Base-by-base conservation (phyloP, 192 early-diverging fungal species). In the Umbelopsis vinacea region DNA sequence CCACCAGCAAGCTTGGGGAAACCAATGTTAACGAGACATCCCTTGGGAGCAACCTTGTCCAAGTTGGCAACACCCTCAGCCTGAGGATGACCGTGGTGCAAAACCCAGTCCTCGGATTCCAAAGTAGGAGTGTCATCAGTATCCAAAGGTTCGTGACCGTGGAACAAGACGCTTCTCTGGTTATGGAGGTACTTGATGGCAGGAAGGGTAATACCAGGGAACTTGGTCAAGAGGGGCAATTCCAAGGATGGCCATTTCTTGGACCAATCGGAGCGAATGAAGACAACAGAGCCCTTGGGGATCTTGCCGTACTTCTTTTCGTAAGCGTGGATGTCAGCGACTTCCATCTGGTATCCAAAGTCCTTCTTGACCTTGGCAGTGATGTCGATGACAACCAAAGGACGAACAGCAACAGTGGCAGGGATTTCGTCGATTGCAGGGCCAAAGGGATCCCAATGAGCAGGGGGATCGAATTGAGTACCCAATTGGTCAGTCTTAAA, bases 241-340 rank as follows among this genome's bases (percentile, higher is more conserved):
- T 85, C 57, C 66, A 85, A 81, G n/a, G 63, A 35, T 10, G 84
- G 84, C 84, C 84, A 85, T 15, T 75, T 35, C 71, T 72, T 70
- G 12, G 81, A 83, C 84, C 84, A 85, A 73, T 85, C 84, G 2
- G 84, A 83, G 66, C 84, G 84, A 71, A 85, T 80, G 73, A 83
- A 82, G 29, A 85, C 84, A 8, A 83, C 81, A 0, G 84, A 55
- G n/a, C 75, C 52, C 35, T 24, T 46, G 7, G 84, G 84, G 17
- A 85, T 71, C 23, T 69, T 71, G 4, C 84, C 84, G 43, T 83
- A 67, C 53, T 66, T 40, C 22, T 57, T 43, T 54, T 85, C 84
- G 74, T 82, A 85, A 22, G 54, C 68, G 21, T 72, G 70, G 12
- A 85, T 69, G 45, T 85, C 84, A 9, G 22, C 60, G 8, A 85